A percentile compares a stretch with the other conserved stretches of the same genome.
These are phyloP conservation scores for Fusarium anguioides DNA, from an alignment of 2,329 filamentous ascomycete species.

Conservation along the genomic window DNA sequence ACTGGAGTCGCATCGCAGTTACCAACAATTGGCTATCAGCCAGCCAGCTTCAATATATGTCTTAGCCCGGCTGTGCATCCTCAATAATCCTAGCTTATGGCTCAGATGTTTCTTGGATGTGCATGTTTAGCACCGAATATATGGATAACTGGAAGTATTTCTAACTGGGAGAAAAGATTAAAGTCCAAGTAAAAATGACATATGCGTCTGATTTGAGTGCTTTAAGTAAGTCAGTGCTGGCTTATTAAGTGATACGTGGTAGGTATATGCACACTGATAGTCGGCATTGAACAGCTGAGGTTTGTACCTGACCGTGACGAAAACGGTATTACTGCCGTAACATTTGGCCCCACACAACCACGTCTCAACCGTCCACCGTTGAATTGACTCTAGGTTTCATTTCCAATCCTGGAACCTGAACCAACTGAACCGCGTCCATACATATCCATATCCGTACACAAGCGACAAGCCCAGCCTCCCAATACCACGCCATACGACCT, in stretches of 20 bases:
- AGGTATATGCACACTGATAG: not conserved
- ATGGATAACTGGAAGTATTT: not conserved
- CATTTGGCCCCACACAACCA: constrained; percentile 41
- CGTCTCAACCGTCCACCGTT: constrained; percentile 36
- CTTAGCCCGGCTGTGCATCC: constrained; percentile 23
- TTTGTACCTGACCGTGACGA: constrained; percentile 27
- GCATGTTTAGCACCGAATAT: not conserved
- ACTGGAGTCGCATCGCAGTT: not conserved
- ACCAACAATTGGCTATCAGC: not conserved
- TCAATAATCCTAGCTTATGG: constrained; percentile 20
- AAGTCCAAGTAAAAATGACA: not conserved
- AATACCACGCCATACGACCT: constrained; percentile 19
- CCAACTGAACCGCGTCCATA: constrained; percentile 43
- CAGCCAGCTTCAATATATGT: constrained; percentile 19
- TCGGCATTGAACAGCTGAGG: not conserved
- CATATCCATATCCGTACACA: constrained; percentile 36
- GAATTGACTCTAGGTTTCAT: constrained; percentile 39
- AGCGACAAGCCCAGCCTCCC: constrained; percentile 41
- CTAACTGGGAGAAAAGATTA: not conserved
- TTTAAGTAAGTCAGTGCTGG: not conserved
- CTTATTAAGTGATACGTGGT: not conserved
- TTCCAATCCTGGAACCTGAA: constrained; percentile 43
- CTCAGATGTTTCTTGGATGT: not conserved
- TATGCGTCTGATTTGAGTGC: not conserved
- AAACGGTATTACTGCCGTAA: constrained; percentile 31